These are phyloP conservation scores for Apophysomyces trapeziformis DNA, from an alignment of 371 early-diverging fungal genomes.

Conservation along the genomic window DNA sequence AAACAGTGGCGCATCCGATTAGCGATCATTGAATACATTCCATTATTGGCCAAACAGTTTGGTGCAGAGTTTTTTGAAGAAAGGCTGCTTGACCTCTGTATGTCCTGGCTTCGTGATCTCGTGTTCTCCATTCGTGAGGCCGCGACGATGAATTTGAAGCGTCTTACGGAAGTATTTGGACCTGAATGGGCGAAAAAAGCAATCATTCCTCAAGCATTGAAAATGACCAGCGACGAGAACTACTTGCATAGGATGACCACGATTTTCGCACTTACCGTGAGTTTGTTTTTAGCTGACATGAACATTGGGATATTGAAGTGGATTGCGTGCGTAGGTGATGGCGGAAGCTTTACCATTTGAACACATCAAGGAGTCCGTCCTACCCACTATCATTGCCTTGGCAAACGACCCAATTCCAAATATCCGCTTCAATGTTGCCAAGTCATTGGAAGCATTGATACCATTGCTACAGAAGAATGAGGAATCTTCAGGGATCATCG, in stretches of 20 bases:
- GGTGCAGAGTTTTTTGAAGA: conserved; percentile 97
- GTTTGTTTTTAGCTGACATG: conserved; percentile 18
- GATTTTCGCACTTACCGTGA: conserved; percentile 90
- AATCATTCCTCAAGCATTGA: conserved; percentile 91
- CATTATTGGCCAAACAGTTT: conserved; percentile 93
- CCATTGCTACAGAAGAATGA: conserved; percentile 75
- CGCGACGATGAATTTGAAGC: conserved; percentile 90
- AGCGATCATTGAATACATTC: conserved; percentile 98
- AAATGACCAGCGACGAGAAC: conserved; percentile 85
- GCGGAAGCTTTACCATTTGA: conserved; percentile 87
- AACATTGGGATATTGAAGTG: not conserved
- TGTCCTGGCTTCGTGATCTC: conserved; percentile 98
- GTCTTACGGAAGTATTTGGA: conserved; percentile 96
- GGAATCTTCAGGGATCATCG: conserved; percentile 66
- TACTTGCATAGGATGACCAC: conserved; percentile 97
- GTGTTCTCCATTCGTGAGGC: conserved; percentile 98
- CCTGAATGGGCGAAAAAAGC: conserved; percentile 92
- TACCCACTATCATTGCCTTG: conserved; percentile 88
- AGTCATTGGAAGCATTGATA: conserved; percentile 87
- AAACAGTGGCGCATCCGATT: conserved; percentile 99
- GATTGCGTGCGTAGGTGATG: conserved; percentile 66
- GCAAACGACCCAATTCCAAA: conserved; percentile 97
- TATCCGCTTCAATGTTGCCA: conserved; percentile 98
- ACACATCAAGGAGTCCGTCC: conserved; percentile 85
- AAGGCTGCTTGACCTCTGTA: conserved; percentile 89